A percentile compares a stretch with the other conserved stretches of the same genome.
Conservation (phyloP, 768 basidiomycete genomes). For the Boletus sp. region DNA sequence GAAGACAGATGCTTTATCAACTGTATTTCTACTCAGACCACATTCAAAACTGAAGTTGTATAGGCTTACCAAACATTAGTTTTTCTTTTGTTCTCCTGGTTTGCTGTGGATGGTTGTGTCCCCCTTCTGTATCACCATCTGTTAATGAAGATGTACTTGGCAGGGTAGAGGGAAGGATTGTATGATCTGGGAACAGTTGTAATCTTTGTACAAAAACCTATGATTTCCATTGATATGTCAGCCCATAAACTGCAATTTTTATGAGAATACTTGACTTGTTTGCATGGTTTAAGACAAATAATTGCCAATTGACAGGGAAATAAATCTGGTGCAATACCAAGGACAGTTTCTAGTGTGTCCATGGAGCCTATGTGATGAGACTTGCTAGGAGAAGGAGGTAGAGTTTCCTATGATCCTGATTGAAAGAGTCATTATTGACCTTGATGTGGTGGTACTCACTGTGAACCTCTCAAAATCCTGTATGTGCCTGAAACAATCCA, state of each 20-base stretch:
- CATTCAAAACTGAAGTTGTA: neutral
- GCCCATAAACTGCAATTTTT: neutral
- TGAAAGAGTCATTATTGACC: neutral
- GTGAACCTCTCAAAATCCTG: slow-evolving; percentile 23
- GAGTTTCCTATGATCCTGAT: slow-evolving; percentile 12
- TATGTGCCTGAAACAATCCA: slow-evolving; percentile 30
- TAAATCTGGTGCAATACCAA: slow-evolving; percentile 44
- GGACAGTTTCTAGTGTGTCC: slow-evolving; percentile 32
- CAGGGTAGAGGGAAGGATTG: slow-evolving; percentile 13
- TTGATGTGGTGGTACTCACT: neutral
- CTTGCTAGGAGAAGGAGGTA: slow-evolving; percentile 17
- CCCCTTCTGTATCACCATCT: neutral
- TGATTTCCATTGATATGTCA: neutral
- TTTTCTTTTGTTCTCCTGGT: slow-evolving; percentile 3
- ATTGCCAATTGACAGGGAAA: slow-evolving; percentile 48
- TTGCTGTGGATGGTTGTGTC: neutral
- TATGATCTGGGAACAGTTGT: slow-evolving; percentile 16
- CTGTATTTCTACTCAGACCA: slow-evolving; percentile 8
- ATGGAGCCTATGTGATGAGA: slow-evolving; percentile 6
- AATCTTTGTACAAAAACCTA: slow-evolving; percentile 23
- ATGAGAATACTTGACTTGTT: slow-evolving; percentile 33
- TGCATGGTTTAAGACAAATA: slow-evolving; percentile 47
- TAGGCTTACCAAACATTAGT: slow-evolving; percentile 16
- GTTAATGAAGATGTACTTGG: neutral
- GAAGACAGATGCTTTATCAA: neutral